Base-by-base conservation (phyloP, 2,329 filamentous ascomycete species). In the Alternaria tenuissima region DNA sequence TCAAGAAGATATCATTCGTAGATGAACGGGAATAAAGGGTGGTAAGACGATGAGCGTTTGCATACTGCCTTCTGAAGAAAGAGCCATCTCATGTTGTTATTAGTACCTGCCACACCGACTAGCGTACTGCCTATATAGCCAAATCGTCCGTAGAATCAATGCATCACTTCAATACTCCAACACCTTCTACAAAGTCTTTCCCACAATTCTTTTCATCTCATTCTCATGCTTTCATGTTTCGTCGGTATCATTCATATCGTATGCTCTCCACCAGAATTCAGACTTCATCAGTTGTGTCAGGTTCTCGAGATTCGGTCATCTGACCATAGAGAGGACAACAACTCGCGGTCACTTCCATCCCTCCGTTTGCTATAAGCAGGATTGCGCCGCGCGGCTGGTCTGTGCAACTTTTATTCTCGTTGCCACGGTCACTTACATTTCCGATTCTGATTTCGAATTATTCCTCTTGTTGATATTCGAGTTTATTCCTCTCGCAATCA, bases 1-100 rank as follows among this genome's bases (percentile, higher is more conserved):
- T 20, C 20, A 20, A 20, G 20, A 20, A 20, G 20, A 20, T 20
- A 20, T 20, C 20, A 20, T 20, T 20, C 20, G 20, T 20, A 20
- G 20, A 20, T 20, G 20, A 20, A 20, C 20, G 20, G 20, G 20
- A 20, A 20, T 20, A 20, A 85, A 57, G 81, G 73, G 2, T 79
- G 77, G 76, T 77, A 64, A 48, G 26, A 38, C 7, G 4, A 20
- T 14, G 20, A 14, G 16, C 1, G 22, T 8, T 1, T 4, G 11
- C 20, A 8, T 26, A 26, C 24, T 26, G 24, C 24, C 7, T 26
- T 1, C 24, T 7, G 24, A 26, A 26, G 7, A 26, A 26, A 0
- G 24, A 26, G 24, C 7, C 24, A 7, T 26, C 24, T 26, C 24
- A 7, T 26, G 24, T 26, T 26, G 24, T 26, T 26, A 26, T 26